Percentiles rank a stretch among this genome's conserved stretches.
Conservation (phyloP, 495 filamentous ascomycete species). For the Pyrenopolyporus hunteri region DNA sequence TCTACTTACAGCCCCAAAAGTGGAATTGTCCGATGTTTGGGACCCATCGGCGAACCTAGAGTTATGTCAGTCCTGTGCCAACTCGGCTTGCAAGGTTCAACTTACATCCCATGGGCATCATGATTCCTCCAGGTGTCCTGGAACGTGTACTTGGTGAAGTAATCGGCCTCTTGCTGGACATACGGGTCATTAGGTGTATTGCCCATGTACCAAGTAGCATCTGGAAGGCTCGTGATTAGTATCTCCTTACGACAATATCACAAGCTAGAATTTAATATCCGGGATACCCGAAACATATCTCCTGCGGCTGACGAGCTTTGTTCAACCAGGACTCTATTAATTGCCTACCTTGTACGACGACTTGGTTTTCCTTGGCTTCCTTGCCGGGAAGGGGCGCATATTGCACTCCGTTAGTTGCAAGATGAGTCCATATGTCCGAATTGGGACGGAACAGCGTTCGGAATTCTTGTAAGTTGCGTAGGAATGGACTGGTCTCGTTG, state of each 20-base stretch:
- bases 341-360: constrained; percentile 50
- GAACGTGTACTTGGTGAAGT: constrained; percentile 68
- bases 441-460: constrained; percentile 62
- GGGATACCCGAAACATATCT: constrained; percentile 24
- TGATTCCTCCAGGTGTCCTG: constrained; percentile 59
- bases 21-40: constrained; percentile 51
- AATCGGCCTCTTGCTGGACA: constrained; percentile 57
- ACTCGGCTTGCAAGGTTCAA: not conserved
- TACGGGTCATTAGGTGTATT: constrained; percentile 61
- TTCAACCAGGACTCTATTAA: constrained; percentile 15
- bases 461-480: constrained; percentile 61
- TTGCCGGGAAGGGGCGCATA: constrained; percentile 58
- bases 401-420: constrained; percentile 56
- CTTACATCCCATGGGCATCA: constrained; percentile 57
- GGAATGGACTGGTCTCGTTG: constrained; percentile 60
- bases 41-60: constrained; percentile 56
- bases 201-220: constrained; percentile 64
- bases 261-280: constrained; percentile 8
- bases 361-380: constrained; percentile 48
- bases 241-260: constrained; percentile 8
- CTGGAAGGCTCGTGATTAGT: constrained; percentile 41
- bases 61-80: not conserved
- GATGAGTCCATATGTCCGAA: constrained; percentile 61
- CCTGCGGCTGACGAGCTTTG: constrained; percentile 11
- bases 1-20: constrained; percentile 52